These are phyloP conservation scores for Polyporus tsugae DNA, from an alignment of 1,284 basidiomycete genomes.

Conservation along the genomic window DNA sequence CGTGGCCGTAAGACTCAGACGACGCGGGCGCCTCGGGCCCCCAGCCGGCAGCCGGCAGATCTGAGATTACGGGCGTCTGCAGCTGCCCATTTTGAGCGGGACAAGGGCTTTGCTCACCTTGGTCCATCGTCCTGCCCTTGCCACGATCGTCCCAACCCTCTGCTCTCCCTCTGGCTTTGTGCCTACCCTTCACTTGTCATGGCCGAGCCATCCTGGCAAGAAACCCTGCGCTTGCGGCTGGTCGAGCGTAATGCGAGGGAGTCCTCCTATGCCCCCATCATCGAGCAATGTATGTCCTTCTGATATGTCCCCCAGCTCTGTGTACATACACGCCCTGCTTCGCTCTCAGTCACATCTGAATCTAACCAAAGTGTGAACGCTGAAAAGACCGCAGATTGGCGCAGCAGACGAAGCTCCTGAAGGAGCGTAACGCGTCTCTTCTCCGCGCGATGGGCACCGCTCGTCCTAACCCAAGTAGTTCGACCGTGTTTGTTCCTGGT, in stretches of 20 bases:
- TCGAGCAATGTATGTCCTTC: constrained; percentile 82
- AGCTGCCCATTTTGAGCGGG: constrained; percentile 21
- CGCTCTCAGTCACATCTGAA: constrained; percentile 11
- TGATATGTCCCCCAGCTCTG: constrained; percentile 19
- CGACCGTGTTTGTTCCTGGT: constrained; percentile 70
- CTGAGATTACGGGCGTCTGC: constrained; percentile 28
- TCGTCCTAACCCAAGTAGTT: constrained; percentile 67
- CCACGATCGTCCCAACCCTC: constrained; percentile 33
- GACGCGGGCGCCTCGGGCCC: constrained; percentile 29
- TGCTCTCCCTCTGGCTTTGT: constrained; percentile 29
- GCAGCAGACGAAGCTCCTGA: constrained; percentile 88
- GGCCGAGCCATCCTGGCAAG: constrained; percentile 86
- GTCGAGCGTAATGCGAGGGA: constrained; percentile 80
- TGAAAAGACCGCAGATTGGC: constrained; percentile 85
- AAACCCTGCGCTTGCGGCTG: constrained; percentile 77
- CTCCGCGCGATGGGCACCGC: constrained; percentile 81
- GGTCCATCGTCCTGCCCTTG: constrained; percentile 17
- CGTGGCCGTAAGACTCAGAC: constrained; percentile 17
- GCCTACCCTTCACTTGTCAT: constrained; percentile 47
- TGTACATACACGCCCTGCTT: constrained; percentile 22
- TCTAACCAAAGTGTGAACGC: constrained; percentile 38
- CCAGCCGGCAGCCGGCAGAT: constrained; percentile 23
- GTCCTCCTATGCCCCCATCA: constrained; percentile 81
- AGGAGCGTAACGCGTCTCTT: constrained; percentile 88
- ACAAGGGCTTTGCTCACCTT: constrained; percentile 21